Evolutionary conservation across 805 yeast species (phyloP), one percentile per base, ranked within the genome.

Genomic region (Wickerhamiella nectarea): DNA sequence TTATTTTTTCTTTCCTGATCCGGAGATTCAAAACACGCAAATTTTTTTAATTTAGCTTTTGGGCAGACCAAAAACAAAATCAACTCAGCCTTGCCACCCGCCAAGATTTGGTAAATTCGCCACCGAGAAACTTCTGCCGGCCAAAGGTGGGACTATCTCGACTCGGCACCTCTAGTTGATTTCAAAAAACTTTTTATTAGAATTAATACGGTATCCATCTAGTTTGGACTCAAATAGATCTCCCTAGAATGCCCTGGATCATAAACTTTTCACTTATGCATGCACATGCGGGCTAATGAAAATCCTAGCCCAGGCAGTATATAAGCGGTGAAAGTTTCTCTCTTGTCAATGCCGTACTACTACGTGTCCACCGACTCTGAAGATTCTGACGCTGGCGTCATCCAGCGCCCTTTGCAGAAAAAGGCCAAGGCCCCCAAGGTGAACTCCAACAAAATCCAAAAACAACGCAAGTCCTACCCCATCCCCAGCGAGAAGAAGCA

Each of bases 301-400:
- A 45, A 33, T 18, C 22, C 39, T 21, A 38, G 26, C 31, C 31
- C 12, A 18, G 25, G 20, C 20, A 35, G 20, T 41, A 41, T 41
- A 41, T 29, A 35, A 35, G 39, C 39, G 31, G 31, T n/a, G 36
- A 21, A 18, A 19, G 29, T 11, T 7, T 29, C 36, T 20, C 14
- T 15, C 36, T 20, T 34, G 21, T 34, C 34, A 46, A 54, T 54
- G 58, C 58, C 58, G 52, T 54, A 50, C 52, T 54, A 53, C 29
- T 54, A 54, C 55, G 52, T 54, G 41, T 47, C 56, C 38, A 51
- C 53, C 29, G 58, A 54, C 45, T 50, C 50, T 36, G 58, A 54
- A 26, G 45, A 38, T 34, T 44, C 48, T 19, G 51, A 48, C 36
- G 43, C 44, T 19, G 46, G 41, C 36, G 33, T 35, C 43, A 28